A percentile compares a stretch with the other conserved stretches of the same genome.
These are phyloP conservation scores for Beverwykella pulmonaria DNA, from an alignment of 495 filamentous ascomycete genomes.

Conservation along the genomic window DNA sequence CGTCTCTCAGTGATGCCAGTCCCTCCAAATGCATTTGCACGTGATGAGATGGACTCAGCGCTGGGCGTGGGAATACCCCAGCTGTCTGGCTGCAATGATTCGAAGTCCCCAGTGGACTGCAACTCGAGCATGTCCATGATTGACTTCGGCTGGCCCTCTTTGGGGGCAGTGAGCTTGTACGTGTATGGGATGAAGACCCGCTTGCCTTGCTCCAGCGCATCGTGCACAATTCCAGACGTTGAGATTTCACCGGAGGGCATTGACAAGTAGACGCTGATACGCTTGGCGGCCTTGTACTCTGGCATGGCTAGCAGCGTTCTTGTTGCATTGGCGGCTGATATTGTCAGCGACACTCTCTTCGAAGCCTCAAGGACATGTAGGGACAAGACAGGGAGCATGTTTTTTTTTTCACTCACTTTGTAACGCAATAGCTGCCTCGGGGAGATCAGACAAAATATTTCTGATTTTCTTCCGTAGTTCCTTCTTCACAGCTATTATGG, in stretches of 20 bases:
- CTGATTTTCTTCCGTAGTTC: slow-evolving; percentile 72
- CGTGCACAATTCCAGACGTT: slow-evolving; percentile 74
- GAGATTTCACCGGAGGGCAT: slow-evolving; percentile 86
- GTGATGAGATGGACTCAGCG: slow-evolving; percentile 58
- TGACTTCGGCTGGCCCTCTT: slow-evolving; percentile 52
- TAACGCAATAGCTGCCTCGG: slow-evolving; percentile 57
- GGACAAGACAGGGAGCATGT: neutral
- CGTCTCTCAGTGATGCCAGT: slow-evolving; percentile 43
- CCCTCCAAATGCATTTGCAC: slow-evolving; percentile 71
- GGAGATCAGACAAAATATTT: slow-evolving; percentile 58
- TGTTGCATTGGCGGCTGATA: slow-evolving; percentile 61
- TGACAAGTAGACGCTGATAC: slow-evolving; percentile 85
- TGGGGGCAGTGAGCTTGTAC: slow-evolving; percentile 57
- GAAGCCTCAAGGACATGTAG: neutral
- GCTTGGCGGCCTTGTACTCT: slow-evolving; percentile 69
- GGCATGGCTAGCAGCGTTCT: slow-evolving; percentile 61
- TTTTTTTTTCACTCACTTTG: slow-evolving; percentile 61
- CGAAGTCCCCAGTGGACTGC: slow-evolving; percentile 70
- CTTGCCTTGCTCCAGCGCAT: slow-evolving; percentile 78
- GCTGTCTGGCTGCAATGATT: slow-evolving; percentile 69
- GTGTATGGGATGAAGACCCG: slow-evolving; percentile 90
- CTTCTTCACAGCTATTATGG: slow-evolving; percentile 66
- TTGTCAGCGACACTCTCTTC: slow-evolving; percentile 6
- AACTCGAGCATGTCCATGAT: slow-evolving; percentile 95
- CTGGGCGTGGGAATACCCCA: slow-evolving; percentile 92